A percentile compares a stretch with the other conserved stretches of the same genome.
These are phyloP conservation scores for Patellaria atrata DNA, from an alignment of 495 filamentous ascomycete species.

Conservation along the genomic window DNA sequence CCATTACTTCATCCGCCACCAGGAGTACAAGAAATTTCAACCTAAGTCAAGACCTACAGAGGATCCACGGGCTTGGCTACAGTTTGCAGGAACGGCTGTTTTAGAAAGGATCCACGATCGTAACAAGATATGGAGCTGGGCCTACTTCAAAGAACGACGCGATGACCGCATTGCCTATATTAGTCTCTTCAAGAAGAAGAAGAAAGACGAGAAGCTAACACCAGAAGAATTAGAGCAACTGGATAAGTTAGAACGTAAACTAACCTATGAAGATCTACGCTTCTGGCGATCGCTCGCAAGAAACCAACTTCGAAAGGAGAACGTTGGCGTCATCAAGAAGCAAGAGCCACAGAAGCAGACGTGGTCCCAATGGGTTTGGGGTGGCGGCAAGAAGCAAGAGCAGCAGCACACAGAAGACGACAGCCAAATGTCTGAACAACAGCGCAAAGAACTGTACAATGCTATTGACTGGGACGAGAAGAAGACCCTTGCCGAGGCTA, in stretches of 20 bases:
- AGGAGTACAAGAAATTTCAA: conserved; percentile 89
- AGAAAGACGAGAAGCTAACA: conserved; percentile 59
- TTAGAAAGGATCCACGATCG: conserved; percentile 86
- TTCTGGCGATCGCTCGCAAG: conserved; percentile 93
- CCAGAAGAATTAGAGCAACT: conserved; percentile 57
- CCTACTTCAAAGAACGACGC: conserved; percentile 77
- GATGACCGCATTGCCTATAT: conserved; percentile 86
- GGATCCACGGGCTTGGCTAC: conserved; percentile 80
- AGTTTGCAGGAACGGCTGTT: conserved; percentile 77
- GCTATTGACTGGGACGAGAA: conserved; percentile 99
- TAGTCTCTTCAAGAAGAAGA: conserved; percentile 83
- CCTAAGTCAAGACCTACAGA: conserved; percentile 79
- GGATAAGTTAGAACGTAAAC: conserved; percentile 66
- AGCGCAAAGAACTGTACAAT: conserved; percentile 90
- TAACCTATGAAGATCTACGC: conserved; percentile 87
- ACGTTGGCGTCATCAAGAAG: conserved; percentile 66
- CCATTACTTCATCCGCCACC: conserved; percentile 94
- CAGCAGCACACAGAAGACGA: conserved; percentile 49
- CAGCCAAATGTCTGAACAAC: conserved; percentile 78
- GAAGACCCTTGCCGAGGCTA: conserved; percentile 66
- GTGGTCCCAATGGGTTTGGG: conserved; percentile 81
- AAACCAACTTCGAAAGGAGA: conserved; percentile 90
- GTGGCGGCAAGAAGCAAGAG: conserved; percentile 38
- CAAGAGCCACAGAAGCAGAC: conserved; percentile 54
- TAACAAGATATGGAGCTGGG: conserved; percentile 86